A percentile compares a stretch with the other conserved stretches of the same genome.
phyloP scores from a whole-genome alignment of 2,329 filamentous ascomycete species.

The Hypoxylon sp. region DNA sequence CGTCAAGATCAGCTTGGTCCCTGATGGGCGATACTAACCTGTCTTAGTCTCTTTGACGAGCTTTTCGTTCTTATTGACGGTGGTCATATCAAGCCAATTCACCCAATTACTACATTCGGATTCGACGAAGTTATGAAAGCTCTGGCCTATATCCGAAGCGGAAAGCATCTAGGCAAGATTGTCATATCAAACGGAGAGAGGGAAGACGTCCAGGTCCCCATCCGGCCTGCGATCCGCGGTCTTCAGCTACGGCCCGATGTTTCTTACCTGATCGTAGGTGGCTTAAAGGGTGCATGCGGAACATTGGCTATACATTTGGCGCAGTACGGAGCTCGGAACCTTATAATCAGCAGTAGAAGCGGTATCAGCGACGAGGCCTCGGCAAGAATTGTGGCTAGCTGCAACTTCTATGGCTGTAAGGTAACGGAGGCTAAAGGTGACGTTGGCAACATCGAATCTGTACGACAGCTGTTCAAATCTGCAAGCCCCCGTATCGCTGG shows the following conservation, averaged over 20 bases:
- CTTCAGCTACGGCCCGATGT: constrained; percentile 46
- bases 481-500: constrained; percentile 40
- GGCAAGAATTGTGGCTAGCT: constrained; percentile 1
- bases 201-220: constrained; percentile 46
- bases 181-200: constrained; percentile 41
- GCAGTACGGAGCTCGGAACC: constrained; percentile 52
- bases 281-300: constrained; percentile 57
- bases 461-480: constrained; percentile 24
- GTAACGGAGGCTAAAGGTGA: constrained; percentile 36
- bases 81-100: constrained; percentile 51
- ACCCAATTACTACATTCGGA: constrained; percentile 50
- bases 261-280: constrained; percentile 58
- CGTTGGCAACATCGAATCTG: constrained; percentile 37
- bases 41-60: constrained; percentile 12
- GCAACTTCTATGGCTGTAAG: constrained; percentile 6
- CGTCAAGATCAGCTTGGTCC: background rate
- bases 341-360: constrained; percentile 45
- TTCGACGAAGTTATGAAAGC: constrained; percentile 52
- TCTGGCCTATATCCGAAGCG: constrained; percentile 54
- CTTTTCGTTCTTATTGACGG: constrained; percentile 32
- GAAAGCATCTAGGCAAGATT: constrained; percentile 50
- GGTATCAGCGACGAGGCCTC: constrained; percentile 19
- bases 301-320: constrained; percentile 55
- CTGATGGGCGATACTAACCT: background rate
- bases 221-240: constrained; percentile 38